A percentile compares a stretch with the other conserved stretches of the same genome.
phyloP scores from a whole-genome alignment of 148 eudicot genomes.

The Dysphania ambrosioides region DNA sequence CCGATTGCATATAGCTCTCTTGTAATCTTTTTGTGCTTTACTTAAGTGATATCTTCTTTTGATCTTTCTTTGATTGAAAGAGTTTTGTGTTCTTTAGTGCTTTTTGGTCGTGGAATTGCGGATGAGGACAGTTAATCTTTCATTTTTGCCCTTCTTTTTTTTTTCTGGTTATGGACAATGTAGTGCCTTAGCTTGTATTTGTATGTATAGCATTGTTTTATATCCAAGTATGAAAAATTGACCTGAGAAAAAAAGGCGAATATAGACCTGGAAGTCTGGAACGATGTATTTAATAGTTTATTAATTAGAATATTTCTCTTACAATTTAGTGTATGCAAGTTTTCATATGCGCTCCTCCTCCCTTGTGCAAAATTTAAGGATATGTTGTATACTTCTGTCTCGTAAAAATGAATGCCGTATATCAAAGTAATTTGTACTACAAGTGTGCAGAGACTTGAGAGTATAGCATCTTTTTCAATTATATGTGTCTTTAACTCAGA shows the following conservation, averaged over 20 bases:
- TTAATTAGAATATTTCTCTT: conserved; percentile 5
- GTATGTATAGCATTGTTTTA: conserved; percentile 29
- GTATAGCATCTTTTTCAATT: too few relatives aligned
- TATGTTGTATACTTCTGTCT: too few relatives aligned
- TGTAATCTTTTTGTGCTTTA: conserved; percentile 18
- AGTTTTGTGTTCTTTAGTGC: conserved; percentile 20
- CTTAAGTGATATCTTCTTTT: conserved; percentile 15
- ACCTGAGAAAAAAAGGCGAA: not conserved
- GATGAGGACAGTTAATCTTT: conserved; percentile 9
- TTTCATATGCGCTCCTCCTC: not conserved
- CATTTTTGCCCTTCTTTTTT: not conserved
- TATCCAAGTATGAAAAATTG: conserved; percentile 9
- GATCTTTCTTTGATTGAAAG: conserved; percentile 12
- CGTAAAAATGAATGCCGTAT: too few relatives aligned
- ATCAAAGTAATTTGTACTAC: not conserved
- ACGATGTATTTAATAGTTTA: conserved; percentile 14
- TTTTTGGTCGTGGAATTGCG: conserved; percentile 6
- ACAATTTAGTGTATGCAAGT: conserved; percentile 1
- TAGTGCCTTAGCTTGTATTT: conserved; percentile 23
- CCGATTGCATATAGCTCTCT: conserved; percentile 43
- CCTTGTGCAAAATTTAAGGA: not conserved
- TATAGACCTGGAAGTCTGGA: not conserved
- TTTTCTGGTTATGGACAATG: conserved; percentile 13
- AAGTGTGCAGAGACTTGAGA: too few relatives aligned
- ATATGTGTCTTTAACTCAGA: too few relatives aligned